Base-by-base conservation (phyloP, 2,329 filamentous ascomycete genomes). In the Aciculosporium take region DNA sequence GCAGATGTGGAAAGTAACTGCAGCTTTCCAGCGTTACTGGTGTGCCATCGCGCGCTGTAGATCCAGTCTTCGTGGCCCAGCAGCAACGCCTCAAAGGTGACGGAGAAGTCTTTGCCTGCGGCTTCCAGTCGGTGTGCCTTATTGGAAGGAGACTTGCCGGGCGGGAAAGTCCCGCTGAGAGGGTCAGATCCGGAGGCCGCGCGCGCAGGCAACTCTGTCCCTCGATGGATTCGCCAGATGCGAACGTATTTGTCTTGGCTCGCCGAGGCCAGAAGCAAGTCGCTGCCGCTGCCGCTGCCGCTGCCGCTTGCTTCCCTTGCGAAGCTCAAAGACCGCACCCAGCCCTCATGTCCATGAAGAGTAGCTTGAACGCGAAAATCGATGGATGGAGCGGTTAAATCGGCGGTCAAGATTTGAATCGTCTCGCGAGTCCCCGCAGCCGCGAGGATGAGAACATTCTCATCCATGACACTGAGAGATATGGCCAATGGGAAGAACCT, bases 31-130 rank as follows among this genome's bases (percentile, higher is more conserved):
- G 66, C 62, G 12, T 62, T 53, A 33, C 66, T 58, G 6, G 68
- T 67, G 45, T 74, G 72, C 88, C 88, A 95, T 41, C 71, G 69
- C 2, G 84, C 80, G 42, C 84, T 93, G 61, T 94, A 96, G 43
- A 98, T 89, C 91, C 91, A 98, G 55, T 98, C 91, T 56, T 98
- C 91, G 55, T 98, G 91, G 7, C 91, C 91, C 3, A 98, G 74
- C 5, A 98, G 72, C 3, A 98, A 68, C 1, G 91, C 91, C 59
- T 98, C 91, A 50, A 98, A 96, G 0, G 87, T 94, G 42, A 94
- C 70, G 6, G 82, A 84, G 59, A 84, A 89, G 49, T 81, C 79
- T 4, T 66, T 67, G 1, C 63, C 68, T 0, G 63, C 66, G 2
- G 74, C 69, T 32, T 74, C 72, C 44, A 98, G 76, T 41, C 75